phyloP scores from a whole-genome alignment of 345 rosid species.

The Microthlaspi erraticum region DNA sequence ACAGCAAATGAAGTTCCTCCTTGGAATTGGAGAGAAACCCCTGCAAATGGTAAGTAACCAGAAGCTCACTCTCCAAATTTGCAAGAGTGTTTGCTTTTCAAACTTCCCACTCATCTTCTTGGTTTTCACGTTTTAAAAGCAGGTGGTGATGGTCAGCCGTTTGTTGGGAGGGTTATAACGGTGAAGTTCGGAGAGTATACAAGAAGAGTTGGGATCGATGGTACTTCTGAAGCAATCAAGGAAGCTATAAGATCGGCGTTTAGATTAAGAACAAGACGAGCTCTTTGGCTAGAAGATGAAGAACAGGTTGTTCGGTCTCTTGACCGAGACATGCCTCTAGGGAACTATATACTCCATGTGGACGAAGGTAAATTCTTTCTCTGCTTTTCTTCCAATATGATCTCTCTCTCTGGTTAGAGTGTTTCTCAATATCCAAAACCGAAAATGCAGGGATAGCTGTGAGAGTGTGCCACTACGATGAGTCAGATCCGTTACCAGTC shows the following conservation, averaged over 20 bases:
- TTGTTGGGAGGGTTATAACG: constrained; percentile 39
- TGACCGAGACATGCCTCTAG: constrained; percentile 94
- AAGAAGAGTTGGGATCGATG: constrained; percentile 89
- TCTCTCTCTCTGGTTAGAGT: neutral
- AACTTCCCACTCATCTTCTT: neutral
- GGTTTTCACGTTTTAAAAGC: constrained; percentile 7
- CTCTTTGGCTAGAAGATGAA: constrained; percentile 98
- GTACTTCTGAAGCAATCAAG: constrained; percentile 80
- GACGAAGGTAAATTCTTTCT: constrained; percentile 70
- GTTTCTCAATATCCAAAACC: constrained; percentile 3
- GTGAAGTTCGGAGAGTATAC: constrained; percentile 53
- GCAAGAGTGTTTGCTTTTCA: neutral
- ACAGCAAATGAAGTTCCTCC: constrained; percentile 80
- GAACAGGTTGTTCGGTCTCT: constrained; percentile 79
- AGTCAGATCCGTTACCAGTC: constrained; percentile 72
- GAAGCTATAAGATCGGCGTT: constrained; percentile 84
- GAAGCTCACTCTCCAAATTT: neutral
- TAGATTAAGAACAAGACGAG: constrained; percentile 82
- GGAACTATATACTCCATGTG: constrained; percentile 76
- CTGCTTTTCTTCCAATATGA: neutral
- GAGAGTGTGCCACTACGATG: constrained; percentile 78
- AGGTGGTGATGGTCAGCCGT: constrained; percentile 49
- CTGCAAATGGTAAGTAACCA: constrained; percentile 65
- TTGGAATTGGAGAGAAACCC: constrained; percentile 92
- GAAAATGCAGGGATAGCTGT: constrained; percentile 61